Conservation (phyloP, 106 monocot genomes). For the Agapanthus africanus region DNA sequence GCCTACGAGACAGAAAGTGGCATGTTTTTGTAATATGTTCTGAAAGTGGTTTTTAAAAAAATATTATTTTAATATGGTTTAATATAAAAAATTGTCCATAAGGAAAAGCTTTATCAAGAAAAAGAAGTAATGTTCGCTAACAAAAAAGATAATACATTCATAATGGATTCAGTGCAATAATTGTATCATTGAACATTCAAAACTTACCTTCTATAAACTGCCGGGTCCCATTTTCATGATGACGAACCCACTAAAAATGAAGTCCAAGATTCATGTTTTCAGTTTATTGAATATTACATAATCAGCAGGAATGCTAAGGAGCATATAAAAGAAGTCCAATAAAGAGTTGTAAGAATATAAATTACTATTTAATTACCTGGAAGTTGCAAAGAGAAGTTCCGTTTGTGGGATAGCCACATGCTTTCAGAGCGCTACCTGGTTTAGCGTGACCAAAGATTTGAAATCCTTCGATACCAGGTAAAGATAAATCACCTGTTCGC, state of each 20-base stretch:
- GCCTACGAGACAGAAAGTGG: too few species aligned
- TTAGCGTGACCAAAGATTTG: slow-evolving; percentile 74
- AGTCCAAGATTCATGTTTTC: too few species aligned
- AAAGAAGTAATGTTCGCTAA: too few species aligned
- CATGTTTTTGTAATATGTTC: too few species aligned
- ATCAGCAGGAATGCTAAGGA: not conserved
- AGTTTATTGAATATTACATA: not conserved
- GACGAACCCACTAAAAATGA: slow-evolving; percentile 61
- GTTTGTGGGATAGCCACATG: slow-evolving; percentile 68
- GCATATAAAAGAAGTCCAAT: not conserved
- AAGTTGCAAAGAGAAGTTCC: slow-evolving; percentile 74
- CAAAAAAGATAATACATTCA: too few species aligned
- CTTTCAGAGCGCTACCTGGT: slow-evolving; percentile 51
- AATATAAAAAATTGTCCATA: too few species aligned
- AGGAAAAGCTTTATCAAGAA: too few species aligned
- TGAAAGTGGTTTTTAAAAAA: too few species aligned
- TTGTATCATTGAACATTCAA: not conserved
- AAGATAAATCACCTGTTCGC: slow-evolving; percentile 28
- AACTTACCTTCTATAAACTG: slow-evolving; percentile 64
- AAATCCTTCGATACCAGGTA: slow-evolving; percentile 72
- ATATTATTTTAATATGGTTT: too few species aligned
- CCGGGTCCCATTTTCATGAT: slow-evolving; percentile 63
- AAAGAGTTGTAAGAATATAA: not conserved
- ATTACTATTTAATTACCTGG: slow-evolving; percentile 32
- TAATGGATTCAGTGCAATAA: too few species aligned